phyloP scores from a whole-genome alignment of 441 rosid genomes.

The Dalechampia spathulata region DNA sequence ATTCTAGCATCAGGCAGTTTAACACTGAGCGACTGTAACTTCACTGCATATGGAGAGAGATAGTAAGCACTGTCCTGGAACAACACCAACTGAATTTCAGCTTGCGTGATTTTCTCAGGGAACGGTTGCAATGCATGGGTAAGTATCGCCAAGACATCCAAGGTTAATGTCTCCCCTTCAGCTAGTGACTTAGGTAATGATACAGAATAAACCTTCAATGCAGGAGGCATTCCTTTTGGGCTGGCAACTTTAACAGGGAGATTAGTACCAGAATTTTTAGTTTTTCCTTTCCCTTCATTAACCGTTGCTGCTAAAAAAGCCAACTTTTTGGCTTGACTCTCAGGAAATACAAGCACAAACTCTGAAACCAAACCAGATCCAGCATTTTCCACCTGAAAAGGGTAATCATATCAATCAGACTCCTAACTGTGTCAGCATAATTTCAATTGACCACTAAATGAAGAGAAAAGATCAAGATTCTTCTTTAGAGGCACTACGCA shows the following conservation, averaged over 20 bases:
- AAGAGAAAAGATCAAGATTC: background rate
- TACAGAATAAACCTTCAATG: constrained; percentile 50
- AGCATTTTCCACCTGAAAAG: constrained; percentile 54
- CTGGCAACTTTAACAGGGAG: constrained; percentile 40
- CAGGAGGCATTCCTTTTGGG: constrained; percentile 53
- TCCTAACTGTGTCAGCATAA: background rate
- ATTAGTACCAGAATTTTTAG: constrained; percentile 29
- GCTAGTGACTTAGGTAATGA: constrained; percentile 48
- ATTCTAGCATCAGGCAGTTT: constrained; percentile 67
- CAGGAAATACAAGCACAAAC: constrained; percentile 64
- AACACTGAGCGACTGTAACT: constrained; percentile 60
- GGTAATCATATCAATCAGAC: background rate
- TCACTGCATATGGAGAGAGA: constrained; percentile 72
- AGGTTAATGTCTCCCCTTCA: constrained; percentile 50
- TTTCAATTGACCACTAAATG: no score
- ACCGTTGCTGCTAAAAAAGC: constrained; percentile 50
- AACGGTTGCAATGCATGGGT: constrained; percentile 61
- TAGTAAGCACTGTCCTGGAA: constrained; percentile 68
- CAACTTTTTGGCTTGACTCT: constrained; percentile 56
- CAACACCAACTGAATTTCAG: constrained; percentile 77
- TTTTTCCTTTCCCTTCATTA: constrained; percentile 63
- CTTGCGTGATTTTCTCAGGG: constrained; percentile 88
- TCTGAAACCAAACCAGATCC: constrained; percentile 63
- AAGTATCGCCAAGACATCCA: constrained; percentile 61
- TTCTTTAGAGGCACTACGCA: constrained; percentile 14